Conservation (phyloP, 306 rosid genomes). For the Gleditsia sinensis region DNA sequence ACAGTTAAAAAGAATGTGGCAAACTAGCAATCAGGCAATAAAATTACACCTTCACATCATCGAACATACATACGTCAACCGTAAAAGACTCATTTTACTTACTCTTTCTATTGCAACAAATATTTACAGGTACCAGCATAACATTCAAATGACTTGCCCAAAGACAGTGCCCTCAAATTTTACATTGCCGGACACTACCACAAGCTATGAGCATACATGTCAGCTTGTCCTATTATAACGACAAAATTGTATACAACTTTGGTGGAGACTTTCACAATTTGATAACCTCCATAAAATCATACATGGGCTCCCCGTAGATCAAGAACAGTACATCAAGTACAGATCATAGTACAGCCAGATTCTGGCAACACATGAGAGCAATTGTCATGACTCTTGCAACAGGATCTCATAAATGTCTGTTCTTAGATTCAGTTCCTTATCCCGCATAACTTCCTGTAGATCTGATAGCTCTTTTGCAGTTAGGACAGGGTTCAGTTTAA, state of each 20-base stretch:
- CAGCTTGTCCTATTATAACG: background rate
- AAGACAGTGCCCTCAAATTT: constrained; percentile 19
- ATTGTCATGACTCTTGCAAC: constrained; percentile 59
- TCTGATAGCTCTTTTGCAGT: constrained; percentile 89
- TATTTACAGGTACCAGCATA: constrained; percentile 23
- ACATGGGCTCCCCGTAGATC: background rate
- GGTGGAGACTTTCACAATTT: background rate
- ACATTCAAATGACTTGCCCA: constrained; percentile 9
- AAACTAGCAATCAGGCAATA: no score
- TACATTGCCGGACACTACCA: background rate
- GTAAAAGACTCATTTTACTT: background rate
- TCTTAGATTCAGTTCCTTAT: constrained; percentile 90
- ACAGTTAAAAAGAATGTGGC: no score
- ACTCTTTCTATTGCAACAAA: background rate
- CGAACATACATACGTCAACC: no score
- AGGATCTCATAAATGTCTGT: constrained; percentile 95
- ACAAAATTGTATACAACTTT: constrained; percentile 15
- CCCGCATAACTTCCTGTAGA: constrained; percentile 98
- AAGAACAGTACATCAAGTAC: background rate
- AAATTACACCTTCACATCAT: no score
- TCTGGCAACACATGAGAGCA: background rate
- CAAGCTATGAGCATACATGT: constrained; percentile 8
- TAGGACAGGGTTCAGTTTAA: constrained; percentile 62
- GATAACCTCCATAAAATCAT: background rate
- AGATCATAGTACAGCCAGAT: background rate